These are phyloP conservation scores for Gloeopeniophorella convolvens DNA, from an alignment of 768 basidiomycete genomes.

Conservation along the genomic window DNA sequence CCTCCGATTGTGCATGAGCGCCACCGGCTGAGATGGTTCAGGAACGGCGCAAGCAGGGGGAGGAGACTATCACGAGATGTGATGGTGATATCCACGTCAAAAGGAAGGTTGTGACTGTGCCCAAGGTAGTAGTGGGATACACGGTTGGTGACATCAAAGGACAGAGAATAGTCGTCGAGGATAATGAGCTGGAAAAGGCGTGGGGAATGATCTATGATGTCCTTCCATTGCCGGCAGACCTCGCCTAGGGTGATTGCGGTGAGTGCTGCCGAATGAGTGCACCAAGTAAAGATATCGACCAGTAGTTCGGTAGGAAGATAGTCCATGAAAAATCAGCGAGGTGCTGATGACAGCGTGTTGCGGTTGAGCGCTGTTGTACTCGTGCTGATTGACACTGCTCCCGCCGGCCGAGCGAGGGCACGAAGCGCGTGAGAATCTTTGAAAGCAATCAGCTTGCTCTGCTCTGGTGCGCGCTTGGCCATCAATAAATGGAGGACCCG, in stretches of 20 bases:
- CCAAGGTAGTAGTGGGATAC: slow-evolving; percentile 50
- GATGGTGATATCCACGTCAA: slow-evolving; percentile 48
- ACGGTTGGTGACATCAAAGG: slow-evolving; percentile 33
- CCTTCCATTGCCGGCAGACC: slow-evolving; percentile 57
- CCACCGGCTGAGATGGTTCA: slow-evolving; percentile 55
- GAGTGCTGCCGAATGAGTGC: slow-evolving; percentile 31
- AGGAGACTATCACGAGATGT: slow-evolving; percentile 45
- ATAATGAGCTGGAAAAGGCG: slow-evolving; percentile 53
- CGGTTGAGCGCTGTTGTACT: background rate
- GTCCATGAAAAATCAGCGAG: slow-evolving; percentile 19
- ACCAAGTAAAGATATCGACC: slow-evolving; percentile 48
- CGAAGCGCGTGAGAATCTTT: no score
- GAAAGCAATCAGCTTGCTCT: no score
- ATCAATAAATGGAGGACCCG: no score
- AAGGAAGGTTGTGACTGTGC: slow-evolving; percentile 46
- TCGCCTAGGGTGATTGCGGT: slow-evolving; percentile 42
- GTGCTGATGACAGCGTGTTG: background rate
- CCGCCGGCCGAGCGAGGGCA: no score
- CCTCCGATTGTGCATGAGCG: slow-evolving; percentile 39
- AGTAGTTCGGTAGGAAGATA: slow-evolving; percentile 56
- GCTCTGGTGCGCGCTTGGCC: no score
- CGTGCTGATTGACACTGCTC: no score
- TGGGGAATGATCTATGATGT: slow-evolving; percentile 47
- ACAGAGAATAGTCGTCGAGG: slow-evolving; percentile 38
- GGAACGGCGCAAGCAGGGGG: slow-evolving; percentile 56